Percentiles rank a stretch among this genome's conserved stretches.
These are phyloP conservation scores for Jacaranda mimosifolia DNA, from an alignment of 257 asterid genomes.

Conservation along the genomic window DNA sequence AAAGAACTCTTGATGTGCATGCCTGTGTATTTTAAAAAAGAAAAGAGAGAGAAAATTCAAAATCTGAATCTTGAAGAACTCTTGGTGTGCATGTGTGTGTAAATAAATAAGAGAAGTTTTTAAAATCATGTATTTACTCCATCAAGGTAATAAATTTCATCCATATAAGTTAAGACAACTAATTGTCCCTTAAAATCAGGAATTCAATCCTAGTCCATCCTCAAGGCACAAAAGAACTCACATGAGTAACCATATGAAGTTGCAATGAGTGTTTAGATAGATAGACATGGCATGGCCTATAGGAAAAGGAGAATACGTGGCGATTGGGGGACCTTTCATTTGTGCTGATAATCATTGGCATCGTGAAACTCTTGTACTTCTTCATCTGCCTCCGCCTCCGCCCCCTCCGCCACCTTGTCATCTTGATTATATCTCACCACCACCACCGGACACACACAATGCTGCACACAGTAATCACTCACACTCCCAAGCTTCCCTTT, in stretches of 20 bases:
- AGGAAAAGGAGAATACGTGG: background rate
- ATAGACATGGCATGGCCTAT: background rate
- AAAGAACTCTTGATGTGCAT: too few species aligned
- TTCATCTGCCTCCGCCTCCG: slow-evolving; percentile 39
- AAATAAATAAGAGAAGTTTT: too few species aligned
- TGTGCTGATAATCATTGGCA: slow-evolving; percentile 40
- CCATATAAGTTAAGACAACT: too few species aligned
- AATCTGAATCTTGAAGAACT: too few species aligned
- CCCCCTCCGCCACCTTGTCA: slow-evolving; percentile 13
- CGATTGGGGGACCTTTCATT: slow-evolving; percentile 7
- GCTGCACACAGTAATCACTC: slow-evolving; percentile 68
- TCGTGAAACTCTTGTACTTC: slow-evolving; percentile 47
- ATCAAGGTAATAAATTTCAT: too few species aligned
- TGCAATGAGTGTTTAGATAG: background rate
- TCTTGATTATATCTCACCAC: slow-evolving; percentile 54
- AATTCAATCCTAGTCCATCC: too few species aligned
- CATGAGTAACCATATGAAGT: background rate
- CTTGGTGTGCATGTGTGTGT: too few species aligned
- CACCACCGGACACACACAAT: slow-evolving; percentile 67
- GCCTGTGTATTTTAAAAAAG: too few species aligned
- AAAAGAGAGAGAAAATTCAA: too few species aligned
- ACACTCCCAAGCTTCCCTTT: slow-evolving; percentile 69
- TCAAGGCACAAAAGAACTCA: background rate
- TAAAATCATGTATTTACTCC: too few species aligned
- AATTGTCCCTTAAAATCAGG: too few species aligned